Conservation (phyloP, 2,329 filamentous ascomycete species). For the Sporothrix pseudoabietina region DNA sequence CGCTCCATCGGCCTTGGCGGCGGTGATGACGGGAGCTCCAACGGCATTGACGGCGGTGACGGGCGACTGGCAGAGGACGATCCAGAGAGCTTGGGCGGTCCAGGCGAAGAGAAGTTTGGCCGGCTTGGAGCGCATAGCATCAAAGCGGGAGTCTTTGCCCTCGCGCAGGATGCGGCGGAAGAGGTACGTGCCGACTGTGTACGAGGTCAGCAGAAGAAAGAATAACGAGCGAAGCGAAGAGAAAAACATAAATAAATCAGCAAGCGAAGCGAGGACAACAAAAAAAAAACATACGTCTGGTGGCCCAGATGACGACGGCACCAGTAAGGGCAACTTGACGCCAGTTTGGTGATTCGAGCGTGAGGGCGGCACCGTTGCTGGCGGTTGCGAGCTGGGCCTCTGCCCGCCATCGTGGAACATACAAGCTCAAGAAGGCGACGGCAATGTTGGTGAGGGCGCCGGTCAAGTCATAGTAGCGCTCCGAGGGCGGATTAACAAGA, state of each 20-base stretch:
- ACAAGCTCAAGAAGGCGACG: constrained; percentile 63
- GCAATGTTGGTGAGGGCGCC: constrained; percentile 68
- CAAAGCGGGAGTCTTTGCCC: constrained; percentile 59
- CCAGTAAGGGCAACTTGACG: constrained; percentile 50
- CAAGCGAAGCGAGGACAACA: neutral
- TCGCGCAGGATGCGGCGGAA: constrained; percentile 62
- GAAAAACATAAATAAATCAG: neutral
- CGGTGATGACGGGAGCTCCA: neutral
- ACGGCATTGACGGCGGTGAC: constrained; percentile 65
- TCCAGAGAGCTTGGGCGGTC: constrained; percentile 65
- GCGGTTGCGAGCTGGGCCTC: neutral
- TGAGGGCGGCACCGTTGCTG: neutral
- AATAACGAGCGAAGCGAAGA: constrained; percentile 8
- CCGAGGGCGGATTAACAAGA: constrained; percentile 56
- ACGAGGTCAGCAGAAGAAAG: neutral
- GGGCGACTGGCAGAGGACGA: constrained; percentile 66
- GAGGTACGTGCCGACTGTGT: constrained; percentile 63
- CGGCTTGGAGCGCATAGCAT: constrained; percentile 45
- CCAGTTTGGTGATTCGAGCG: constrained; percentile 58
- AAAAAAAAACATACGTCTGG: constrained; percentile 51
- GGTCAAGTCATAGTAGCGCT: constrained; percentile 69
- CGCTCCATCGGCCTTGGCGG: neutral
- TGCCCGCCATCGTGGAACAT: constrained; percentile 61
- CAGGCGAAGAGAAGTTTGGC: constrained; percentile 45
- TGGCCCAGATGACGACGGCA: constrained; percentile 58